Evolutionary conservation across 2,329 filamentous ascomycete species (phyloP).

Genomic region (Fusarium pilosicola): DNA sequence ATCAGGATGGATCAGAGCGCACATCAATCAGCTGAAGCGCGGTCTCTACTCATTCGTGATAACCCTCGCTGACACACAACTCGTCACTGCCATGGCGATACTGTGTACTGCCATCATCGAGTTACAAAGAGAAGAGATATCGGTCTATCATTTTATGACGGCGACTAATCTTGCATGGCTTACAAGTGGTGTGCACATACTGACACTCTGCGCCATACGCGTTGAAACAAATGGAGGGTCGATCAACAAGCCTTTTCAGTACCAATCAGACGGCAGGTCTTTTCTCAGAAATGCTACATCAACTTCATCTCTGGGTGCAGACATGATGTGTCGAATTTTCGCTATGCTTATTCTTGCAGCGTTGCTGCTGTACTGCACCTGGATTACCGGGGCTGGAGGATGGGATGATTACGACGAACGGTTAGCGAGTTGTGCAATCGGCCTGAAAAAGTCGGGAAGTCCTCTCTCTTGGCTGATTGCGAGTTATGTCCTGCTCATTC

Average conservation of each 20-base stretch:
- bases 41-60: background rate
- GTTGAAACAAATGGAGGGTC: background rate
- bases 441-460: background rate
- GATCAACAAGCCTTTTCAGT: background rate
- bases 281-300: background rate
- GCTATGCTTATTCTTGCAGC: background rate
- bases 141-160: background rate
- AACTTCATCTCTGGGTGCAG: background rate
- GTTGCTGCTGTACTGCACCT: background rate
- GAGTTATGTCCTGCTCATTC: background rate
- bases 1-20: background rate
- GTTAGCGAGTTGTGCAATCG: background rate
- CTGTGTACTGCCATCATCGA: background rate
- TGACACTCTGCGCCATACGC: background rate
- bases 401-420: background rate
- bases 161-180: background rate
- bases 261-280: too few species aligned
- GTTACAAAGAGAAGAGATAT: background rate
- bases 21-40: background rate
- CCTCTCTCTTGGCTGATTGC: background rate
- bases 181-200: background rate
- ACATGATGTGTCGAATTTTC: background rate
- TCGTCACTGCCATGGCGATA: background rate
- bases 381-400: background rate
- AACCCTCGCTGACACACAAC: background rate